These are phyloP conservation scores for Hippophae gyantsensis DNA, from an alignment of 306 rosid species.

Conservation along the genomic window DNA sequence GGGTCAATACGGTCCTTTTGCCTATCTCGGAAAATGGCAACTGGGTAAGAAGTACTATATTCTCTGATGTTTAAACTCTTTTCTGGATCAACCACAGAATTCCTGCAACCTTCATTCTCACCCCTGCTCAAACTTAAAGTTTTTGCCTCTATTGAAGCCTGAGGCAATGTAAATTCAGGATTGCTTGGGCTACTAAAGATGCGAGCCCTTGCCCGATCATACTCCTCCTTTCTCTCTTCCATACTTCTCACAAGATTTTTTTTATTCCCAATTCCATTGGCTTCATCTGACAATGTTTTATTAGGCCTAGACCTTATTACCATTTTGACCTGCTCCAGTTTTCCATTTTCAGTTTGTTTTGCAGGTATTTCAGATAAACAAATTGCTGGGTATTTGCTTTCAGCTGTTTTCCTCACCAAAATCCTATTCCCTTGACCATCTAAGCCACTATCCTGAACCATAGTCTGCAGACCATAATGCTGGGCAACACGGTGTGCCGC, in stretches of 20 bases:
- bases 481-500: conserved; percentile 97
- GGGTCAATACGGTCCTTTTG: conserved; percentile 87
- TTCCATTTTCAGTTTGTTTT: conserved; percentile 45
- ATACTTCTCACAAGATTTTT: conserved; percentile 54
- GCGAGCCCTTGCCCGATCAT: conserved; percentile 87
- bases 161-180: conserved; percentile 27
- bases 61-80: conserved; percentile 34
- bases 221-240: conserved; percentile 93
- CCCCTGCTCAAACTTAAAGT: conserved; percentile 32
- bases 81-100: conserved; percentile 33
- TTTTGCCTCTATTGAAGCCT: conserved; percentile 35
- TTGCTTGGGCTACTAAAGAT: conserved; percentile 51
- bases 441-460: conserved; percentile 64
- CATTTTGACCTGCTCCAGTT: conserved; percentile 41
- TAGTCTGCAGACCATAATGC: conserved; percentile 69
- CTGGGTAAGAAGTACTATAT: conserved; percentile 42
- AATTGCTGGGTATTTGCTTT: conserved; percentile 49
- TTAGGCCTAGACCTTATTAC: conserved; percentile 54
- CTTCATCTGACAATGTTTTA: conserved; percentile 33
- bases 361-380: conserved; percentile 65
- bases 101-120: conserved; percentile 43
- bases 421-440: conserved; percentile 84
- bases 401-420: conserved; percentile 59
- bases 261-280: conserved; percentile 21
- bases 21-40: conserved; percentile 84